These are phyloP conservation scores for Triglochin maritima DNA, from an alignment of 106 monocot species.

Conservation along the genomic window DNA sequence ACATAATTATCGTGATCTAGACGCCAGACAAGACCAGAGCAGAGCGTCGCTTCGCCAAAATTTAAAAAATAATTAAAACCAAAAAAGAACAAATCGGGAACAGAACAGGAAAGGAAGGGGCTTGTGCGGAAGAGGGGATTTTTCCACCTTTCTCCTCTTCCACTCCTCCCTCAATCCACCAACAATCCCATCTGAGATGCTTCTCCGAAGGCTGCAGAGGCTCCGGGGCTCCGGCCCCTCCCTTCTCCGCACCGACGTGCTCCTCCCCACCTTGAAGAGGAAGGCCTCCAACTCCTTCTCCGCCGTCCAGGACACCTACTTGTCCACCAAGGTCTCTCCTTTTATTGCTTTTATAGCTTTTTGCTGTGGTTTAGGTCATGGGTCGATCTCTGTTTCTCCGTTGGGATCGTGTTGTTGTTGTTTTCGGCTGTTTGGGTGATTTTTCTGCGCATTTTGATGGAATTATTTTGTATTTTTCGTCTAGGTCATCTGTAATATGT, in stretches of 20 bases:
- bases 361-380: neutral
- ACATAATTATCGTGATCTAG: no score
- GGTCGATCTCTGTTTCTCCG: neutral
- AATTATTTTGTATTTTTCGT: neutral
- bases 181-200: constrained; percentile 13
- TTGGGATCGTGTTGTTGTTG: neutral
- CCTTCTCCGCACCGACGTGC: neutral
- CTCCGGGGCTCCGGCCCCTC: constrained; percentile 16
- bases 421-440: neutral
- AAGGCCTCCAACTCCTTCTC: constrained; percentile 52
- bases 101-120: no score
- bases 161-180: no score
- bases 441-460: neutral
- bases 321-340: constrained; percentile 55
- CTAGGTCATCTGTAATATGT: no score
- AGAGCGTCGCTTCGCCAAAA: no score
- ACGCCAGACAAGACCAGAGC: no score
- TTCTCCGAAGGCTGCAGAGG: constrained; percentile 18
- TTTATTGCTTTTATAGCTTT: neutral
- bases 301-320: constrained; percentile 50
- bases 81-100: no score
- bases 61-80: no score
- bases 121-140: no score
- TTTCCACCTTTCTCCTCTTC: no score
- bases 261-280: constrained; percentile 30